These are phyloP conservation scores for Psilocybe mexicana DNA, from an alignment of 1,284 basidiomycete species.

Conservation along the genomic window DNA sequence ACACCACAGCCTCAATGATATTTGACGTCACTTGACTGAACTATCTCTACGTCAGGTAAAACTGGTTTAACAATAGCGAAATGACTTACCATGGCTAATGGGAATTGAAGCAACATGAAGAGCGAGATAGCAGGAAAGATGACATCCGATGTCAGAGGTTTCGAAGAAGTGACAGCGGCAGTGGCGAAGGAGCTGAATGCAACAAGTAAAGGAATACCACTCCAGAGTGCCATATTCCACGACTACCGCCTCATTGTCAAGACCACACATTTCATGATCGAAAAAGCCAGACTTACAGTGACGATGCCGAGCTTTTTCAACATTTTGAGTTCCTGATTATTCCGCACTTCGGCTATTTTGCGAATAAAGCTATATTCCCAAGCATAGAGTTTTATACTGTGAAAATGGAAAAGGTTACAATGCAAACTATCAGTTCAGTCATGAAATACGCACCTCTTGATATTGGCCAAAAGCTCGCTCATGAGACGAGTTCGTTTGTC, in stretches of 20 bases:
- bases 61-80: background rate
- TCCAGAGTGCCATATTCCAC: slow-evolving; percentile 63
- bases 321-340: slow-evolving; percentile 83
- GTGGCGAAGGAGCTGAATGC: slow-evolving; percentile 88
- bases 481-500: slow-evolving; percentile 75
- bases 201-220: slow-evolving; percentile 73
- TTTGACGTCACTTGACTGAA: slow-evolving; percentile 73
- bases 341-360: slow-evolving; percentile 76
- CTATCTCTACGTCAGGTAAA: slow-evolving; percentile 32
- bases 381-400: slow-evolving; percentile 76
- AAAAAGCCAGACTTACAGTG: slow-evolving; percentile 44
- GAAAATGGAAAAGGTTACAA: background rate
- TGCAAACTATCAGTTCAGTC: background rate
- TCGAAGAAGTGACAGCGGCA: slow-evolving; percentile 69
- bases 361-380: slow-evolving; percentile 90
- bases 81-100: slow-evolving; percentile 74
- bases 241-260: slow-evolving; percentile 39
- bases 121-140: slow-evolving; percentile 95
- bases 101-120: slow-evolving; percentile 90
- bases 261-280: background rate
- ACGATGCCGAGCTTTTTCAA: slow-evolving; percentile 80
- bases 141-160: slow-evolving; percentile 84
- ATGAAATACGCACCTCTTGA: slow-evolving; percentile 63
- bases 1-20: slow-evolving; percentile 86
- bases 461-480: slow-evolving; percentile 86